These are phyloP conservation scores for Xylaria castorea DNA, from an alignment of 495 filamentous ascomycete species.

Conservation along the genomic window DNA sequence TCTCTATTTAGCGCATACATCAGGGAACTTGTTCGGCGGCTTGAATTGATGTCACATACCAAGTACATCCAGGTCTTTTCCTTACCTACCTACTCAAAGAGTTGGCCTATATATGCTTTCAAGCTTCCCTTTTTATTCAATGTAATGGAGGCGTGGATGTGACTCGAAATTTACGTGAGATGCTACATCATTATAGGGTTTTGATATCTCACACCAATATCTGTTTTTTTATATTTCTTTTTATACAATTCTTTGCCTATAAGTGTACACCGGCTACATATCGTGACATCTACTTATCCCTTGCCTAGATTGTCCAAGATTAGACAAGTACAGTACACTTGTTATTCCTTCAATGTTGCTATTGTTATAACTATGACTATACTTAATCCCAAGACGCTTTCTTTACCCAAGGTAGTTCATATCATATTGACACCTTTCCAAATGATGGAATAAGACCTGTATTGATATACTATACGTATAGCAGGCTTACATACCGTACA, in stretches of 20 bases:
- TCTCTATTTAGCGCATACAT: not conserved
- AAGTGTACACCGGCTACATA: too few relatives aligned
- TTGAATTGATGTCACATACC: not conserved
- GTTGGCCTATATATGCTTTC: not conserved
- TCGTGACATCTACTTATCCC: not conserved
- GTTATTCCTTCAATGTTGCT: too few relatives aligned
- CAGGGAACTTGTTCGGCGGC: not conserved
- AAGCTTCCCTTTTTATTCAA: not conserved
- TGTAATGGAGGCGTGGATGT: not conserved
- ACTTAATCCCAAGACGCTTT: too few relatives aligned
- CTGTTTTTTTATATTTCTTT: too few relatives aligned
- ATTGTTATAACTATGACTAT: too few relatives aligned
- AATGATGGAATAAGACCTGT: not conserved
- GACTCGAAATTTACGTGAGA: not conserved
- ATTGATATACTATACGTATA: not conserved
- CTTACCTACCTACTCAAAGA: not conserved
- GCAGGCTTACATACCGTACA: not conserved
- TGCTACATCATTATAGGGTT: not conserved
- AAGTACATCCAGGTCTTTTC: not conserved
- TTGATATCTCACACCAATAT: too few relatives aligned
- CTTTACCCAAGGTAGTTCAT: not conserved
- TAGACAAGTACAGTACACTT: too few relatives aligned
- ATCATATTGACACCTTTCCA: not conserved
- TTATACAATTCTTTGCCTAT: too few relatives aligned
- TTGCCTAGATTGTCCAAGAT: not conserved